Evolutionary conservation across 202 grass and related monocot genomes (phyloP), one percentile per base, ranked within the genome.

Genomic region (Elaeis oleifera): DNA sequence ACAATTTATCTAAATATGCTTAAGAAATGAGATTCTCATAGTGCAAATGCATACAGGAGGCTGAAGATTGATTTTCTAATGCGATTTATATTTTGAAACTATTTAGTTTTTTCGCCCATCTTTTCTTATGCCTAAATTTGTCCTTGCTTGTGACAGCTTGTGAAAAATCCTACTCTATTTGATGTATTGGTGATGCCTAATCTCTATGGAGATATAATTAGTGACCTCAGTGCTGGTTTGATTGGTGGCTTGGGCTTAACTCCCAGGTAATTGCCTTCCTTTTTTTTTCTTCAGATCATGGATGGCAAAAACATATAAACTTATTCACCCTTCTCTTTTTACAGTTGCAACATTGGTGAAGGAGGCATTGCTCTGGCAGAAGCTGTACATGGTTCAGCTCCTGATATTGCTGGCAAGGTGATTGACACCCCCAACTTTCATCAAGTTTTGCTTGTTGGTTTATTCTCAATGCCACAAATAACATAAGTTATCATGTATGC

Each of bases 151-250:
- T 76, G 80, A 71, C 81, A 92, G 84, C 85, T 92, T 18, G 88
- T 97, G 71, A 97, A 97, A 68, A 97, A 97, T 59, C 92, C 88
- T 57, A 54, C 61, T 60, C 69, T 88, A 4, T 97, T 97, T 75
- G 92, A 97, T 86, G 88, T 92, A 9, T 66, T 97, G 32, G 92
- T 97, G 63, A 97, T 97, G 92, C 92, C 92, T 62, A 97, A 97
- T 78, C 74, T 97, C 23, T 97, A 97, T 60, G 92, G 92, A 67
- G 92, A 97, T 52, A 97, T 97, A 74, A 97, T 97, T 65, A 97
- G 92, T 4, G 92, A 92, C 63, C 92, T 97, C 18, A 92, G 88
- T 83, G 92, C 88, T 53, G 88, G 88, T 70, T 76, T 97, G 51
- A 89, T 97, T 23, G 92, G 92, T 6, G 92, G 92, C 6, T 79